Conservation (phyloP, 306 rosid genomes). For the Phaseolus lunatus region DNA sequence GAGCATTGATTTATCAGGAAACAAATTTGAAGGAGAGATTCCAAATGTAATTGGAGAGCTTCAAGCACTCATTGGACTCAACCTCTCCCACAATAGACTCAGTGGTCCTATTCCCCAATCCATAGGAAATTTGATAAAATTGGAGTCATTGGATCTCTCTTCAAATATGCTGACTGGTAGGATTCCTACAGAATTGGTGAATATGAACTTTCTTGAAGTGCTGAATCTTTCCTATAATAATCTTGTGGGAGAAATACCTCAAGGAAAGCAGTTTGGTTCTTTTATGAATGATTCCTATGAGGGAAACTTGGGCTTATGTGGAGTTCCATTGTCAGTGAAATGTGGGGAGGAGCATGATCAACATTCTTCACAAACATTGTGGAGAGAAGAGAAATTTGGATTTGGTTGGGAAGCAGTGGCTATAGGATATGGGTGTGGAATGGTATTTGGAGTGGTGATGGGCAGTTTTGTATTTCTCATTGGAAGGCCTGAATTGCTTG, state of each 20-base stretch:
- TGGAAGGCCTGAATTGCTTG: constrained; percentile 28
- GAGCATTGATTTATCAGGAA: too few species aligned
- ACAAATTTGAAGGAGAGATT: too few species aligned
- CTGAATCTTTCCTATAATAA: constrained; percentile 47
- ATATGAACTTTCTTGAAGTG: background rate
- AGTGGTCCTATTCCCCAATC: constrained; percentile 43
- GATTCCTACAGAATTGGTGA: constrained; percentile 41
- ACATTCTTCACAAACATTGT: background rate
- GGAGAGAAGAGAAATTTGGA: constrained; percentile 7
- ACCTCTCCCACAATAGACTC: constrained; percentile 48
- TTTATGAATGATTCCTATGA: constrained; percentile 44
- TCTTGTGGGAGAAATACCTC: constrained; percentile 52
- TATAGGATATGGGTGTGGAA: constrained; percentile 53
- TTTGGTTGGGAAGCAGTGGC: constrained; percentile 51
- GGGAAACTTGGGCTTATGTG: constrained; percentile 33
- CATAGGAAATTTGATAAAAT: constrained; percentile 38
- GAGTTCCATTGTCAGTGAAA: constrained; percentile 43
- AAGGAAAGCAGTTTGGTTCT: background rate
- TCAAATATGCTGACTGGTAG: constrained; percentile 38
- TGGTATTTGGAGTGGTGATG: constrained; percentile 23
- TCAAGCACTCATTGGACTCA: constrained; percentile 37
- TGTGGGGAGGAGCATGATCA: constrained; percentile 5
- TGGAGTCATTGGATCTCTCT: constrained; percentile 55
- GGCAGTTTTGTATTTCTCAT: constrained; percentile 5
- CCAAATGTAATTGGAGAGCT: too few species aligned